Base-by-base conservation (phyloP, 2,329 filamentous ascomycete genomes). In the Fusarium albosuccineum region DNA sequence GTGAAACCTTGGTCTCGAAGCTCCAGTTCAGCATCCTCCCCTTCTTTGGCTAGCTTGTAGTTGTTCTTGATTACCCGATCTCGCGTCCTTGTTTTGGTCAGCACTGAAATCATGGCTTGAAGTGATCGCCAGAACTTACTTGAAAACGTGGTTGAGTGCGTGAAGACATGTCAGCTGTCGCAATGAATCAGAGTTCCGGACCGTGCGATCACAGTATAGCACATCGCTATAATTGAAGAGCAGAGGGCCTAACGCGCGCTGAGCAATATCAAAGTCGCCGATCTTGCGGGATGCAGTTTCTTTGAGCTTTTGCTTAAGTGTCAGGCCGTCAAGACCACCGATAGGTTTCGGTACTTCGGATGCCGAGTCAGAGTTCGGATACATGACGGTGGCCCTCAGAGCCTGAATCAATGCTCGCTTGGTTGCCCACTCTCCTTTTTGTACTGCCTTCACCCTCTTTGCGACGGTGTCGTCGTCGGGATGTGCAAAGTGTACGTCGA, bases 11-110 rank as follows among this genome's bases (percentile, higher is more conserved):
- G 96, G 70, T 99, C 96, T 66, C 94, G 89, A 16, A 94, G 83
- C 69, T 97, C 93, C 5, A 92, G 81, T 37, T 92, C 90, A 14
- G 86, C 81, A 37, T 85, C 84, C 9, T 86, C 85, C 5, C 87
- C 85, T 55, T 91, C 88, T 70, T 89, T 90, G 9, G 91, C 84
- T 10, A 97, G 80, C 67, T 90, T 92, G 55, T 92, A 88, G 74
- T 94, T 98, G 80, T 98, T 97, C 79, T 97, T 98, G 63, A 98
- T 87, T 1, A 98, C 92, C 30, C 90, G 88, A 74, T 98, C 95
- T 68, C 96, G 89, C 2, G 95, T 97, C 78, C 87, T 90, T 46
- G 51, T 2, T 27, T 5, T 2, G 53, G 65, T 74, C 56, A 77
- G 70, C 13, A 16, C 27, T 16, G 11, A 13, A 14, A n/a, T 27